Base-by-base conservation (phyloP, 1,284 basidiomycete species). In the Microbotryum silenes-acaulis region DNA sequence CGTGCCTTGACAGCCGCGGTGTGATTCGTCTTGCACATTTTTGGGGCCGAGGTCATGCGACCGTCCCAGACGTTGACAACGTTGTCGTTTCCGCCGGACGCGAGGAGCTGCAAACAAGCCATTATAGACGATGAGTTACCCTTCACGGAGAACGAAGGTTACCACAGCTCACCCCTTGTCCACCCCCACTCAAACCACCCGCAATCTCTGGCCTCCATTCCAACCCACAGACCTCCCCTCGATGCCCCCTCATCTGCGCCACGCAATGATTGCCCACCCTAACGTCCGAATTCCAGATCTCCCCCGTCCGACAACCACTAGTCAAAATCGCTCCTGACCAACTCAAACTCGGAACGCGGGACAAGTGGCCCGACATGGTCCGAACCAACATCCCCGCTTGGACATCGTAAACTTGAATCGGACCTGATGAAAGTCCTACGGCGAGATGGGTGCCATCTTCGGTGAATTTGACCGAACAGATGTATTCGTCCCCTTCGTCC, bases 21-120 rank as follows among this genome's bases (percentile, higher is more conserved):
- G 76, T 97, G 92, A 74, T 91, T 94, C 51, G 89, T 81, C 77
- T 94, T 96, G 51, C 89, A 91, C 90, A 74, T 74, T 56, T 72
- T 71, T 4, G 73, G 72, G 27, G 70, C 89, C 90, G 72, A 89
- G 86, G 3, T 88, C 85, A 60, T 82, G 80, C 7, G 85, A 83
- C 50, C 85, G 78, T 97, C 93, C 93, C 92, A 97, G 58, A 94
- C 87, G 74, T 96, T 94, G 60, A 97, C 91, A 20, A 94, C 89
- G 69, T 97, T 96, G 75, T 97, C 93, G 74, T 97, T 96, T 0
- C 91, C 91, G 7, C 93, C 92, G 69, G 87, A 90, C 0, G 92
- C 93, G 33, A 97, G 80, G n/a, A 93, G 79, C 74, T 91, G 86
- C 0, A 7, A 12, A 6, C 37, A 42, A 31, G 9, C 8, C 31